phyloP scores from a whole-genome alignment of 176 grass and related monocot genomes.

The Raddia guianensis region DNA sequence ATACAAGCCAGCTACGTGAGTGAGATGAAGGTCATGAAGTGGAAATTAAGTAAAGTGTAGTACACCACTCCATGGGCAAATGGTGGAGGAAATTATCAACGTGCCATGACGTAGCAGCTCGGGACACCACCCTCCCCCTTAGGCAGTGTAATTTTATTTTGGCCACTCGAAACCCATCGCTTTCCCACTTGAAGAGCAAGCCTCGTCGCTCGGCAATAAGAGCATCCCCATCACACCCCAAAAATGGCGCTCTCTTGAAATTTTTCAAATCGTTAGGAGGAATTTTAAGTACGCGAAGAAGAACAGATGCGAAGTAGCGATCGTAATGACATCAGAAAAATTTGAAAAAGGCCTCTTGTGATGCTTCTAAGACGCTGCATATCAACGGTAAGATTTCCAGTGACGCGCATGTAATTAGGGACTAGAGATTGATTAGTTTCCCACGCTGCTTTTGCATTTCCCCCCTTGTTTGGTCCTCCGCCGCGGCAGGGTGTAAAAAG shows the following conservation, averaged over 20 bases:
- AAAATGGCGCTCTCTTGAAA: too few relatives aligned
- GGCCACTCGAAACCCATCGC: conserved; percentile 9
- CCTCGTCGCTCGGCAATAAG: conserved; percentile 9
- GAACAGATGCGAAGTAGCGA: too few relatives aligned
- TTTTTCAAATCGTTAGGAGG: too few relatives aligned
- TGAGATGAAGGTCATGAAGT: not conserved
- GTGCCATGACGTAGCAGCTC: not conserved
- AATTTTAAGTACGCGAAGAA: too few relatives aligned
- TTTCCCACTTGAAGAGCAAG: conserved; percentile 24
- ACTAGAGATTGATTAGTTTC: not conserved
- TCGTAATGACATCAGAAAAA: too few relatives aligned
- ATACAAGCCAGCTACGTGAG: conserved; percentile 1
- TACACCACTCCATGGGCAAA: not conserved
- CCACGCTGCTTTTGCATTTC: not conserved
- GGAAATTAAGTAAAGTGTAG: conserved; percentile 6
- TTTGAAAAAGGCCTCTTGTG: too few relatives aligned
- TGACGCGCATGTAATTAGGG: not conserved
- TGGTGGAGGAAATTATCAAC: not conserved
- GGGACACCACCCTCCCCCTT: not conserved
- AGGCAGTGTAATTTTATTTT: not conserved
- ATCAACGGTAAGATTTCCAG: conserved; percentile 15
- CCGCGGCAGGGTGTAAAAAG: conserved; percentile 8
- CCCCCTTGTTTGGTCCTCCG: conserved; percentile 8
- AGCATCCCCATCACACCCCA: too few relatives aligned
- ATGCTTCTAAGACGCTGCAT: too few relatives aligned